Base-by-base conservation (phyloP, 1,284 basidiomycete species). In the Rhizoctonia solani region DNA sequence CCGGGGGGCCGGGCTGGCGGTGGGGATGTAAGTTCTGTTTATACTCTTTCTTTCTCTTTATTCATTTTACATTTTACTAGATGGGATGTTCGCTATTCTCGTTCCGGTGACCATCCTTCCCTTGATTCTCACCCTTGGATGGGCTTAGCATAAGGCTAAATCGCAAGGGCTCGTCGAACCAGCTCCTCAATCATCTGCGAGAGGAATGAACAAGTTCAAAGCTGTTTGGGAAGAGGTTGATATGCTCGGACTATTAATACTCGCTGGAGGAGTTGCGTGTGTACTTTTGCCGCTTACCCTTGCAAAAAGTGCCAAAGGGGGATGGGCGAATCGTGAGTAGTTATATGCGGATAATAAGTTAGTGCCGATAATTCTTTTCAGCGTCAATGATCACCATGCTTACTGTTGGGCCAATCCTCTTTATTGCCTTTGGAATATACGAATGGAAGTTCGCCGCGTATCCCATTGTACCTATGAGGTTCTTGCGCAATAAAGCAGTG, bases 271-370 rank as follows among this genome's bases (percentile, higher is more conserved):
- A 0, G 76, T 87, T 32, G 81, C 83, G 1, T 77, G 89, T 14
- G 83, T 90, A 67, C 81, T 92, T 3, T 78, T 90, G 4, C 90
- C 90, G 1, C 77, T 90, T 27, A 88, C 88, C 0, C 77, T 91
- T 30, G 77, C 77, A 3, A 76, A 79, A 27, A 75, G 75, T 16
- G 81, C 81, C 1, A 76, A 77, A 3, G 77, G 77, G 9, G 75
- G 77, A 44, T 82, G 81, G 81, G 75, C 77, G 32, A 82, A 82
- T 72, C 74, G 84, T 83, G 66, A 30, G 73, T 19, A 6, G 13
- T 30, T 67, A 44, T 27, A 29, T 52, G n/a, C n/a, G n/a, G n/a
- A n/a, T n/a, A n/a, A n/a, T n/a, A n/a, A n/a, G n/a, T n/a, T 44
- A 25, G 30, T 70, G n/a, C 39, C 14, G 16, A 11, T 8, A 21